Percentiles rank a stretch among this genome's conserved stretches.
phyloP scores from a whole-genome alignment of 208 protist genomes.

The Leishmania gerbilli region DNA sequence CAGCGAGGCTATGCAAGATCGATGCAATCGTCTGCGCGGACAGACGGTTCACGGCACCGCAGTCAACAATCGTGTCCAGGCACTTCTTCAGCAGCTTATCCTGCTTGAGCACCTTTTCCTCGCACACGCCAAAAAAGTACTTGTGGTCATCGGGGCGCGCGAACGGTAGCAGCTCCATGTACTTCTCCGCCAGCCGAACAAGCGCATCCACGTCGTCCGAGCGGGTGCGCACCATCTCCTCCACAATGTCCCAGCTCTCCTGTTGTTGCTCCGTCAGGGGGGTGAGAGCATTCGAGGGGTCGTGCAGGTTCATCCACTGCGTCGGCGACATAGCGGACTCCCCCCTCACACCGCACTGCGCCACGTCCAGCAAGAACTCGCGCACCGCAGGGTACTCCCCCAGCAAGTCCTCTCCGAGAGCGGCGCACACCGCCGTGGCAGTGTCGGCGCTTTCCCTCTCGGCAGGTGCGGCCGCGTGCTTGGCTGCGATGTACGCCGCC shows the following conservation, averaged over 20 bases:
- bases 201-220: conserved; percentile 49
- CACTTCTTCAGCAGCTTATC: conserved; percentile 78
- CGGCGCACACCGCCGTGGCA: conserved; percentile 40
- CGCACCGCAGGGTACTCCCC: conserved; percentile 42
- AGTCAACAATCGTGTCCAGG: conserved; percentile 58
- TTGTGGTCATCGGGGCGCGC: conserved; percentile 83
- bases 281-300: conserved; percentile 55
- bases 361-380: conserved; percentile 54
- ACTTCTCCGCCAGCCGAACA: conserved; percentile 48
- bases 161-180: conserved; percentile 53
- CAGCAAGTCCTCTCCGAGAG: conserved; percentile 62
- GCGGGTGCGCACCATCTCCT: conserved; percentile 70
- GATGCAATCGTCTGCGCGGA: conserved; percentile 64
- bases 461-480: conserved; percentile 24
- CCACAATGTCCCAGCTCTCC: conserved; percentile 66
- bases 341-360: conserved; percentile 31
- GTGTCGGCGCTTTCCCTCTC: conserved; percentile 44
- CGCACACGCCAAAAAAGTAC: conserved; percentile 85
- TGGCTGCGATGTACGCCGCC: conserved; percentile 51
- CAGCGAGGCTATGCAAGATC: conserved; percentile 76
- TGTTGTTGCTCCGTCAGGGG: conserved; percentile 64
- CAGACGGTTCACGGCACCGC: conserved; percentile 47
- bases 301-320: conserved; percentile 79
- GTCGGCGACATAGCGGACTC: conserved; percentile 57
- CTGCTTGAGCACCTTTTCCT: conserved; percentile 87